These are phyloP conservation scores for Ogataea hybrid DNA, from an alignment of 1,139 yeast species.

Conservation along the genomic window DNA sequence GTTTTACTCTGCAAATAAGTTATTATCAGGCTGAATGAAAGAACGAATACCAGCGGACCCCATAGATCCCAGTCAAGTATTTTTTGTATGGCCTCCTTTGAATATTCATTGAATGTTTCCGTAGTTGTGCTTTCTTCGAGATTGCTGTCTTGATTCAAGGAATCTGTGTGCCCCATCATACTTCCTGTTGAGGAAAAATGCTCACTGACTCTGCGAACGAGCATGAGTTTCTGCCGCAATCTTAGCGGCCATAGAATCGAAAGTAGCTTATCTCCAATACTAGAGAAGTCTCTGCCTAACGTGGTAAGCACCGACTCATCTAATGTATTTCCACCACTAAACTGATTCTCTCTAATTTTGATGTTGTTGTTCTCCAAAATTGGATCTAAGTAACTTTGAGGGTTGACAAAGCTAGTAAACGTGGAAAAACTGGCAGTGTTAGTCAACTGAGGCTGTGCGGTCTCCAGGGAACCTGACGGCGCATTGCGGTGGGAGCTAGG, in stretches of 20 bases:
- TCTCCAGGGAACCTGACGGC: background rate
- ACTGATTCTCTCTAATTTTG: constrained; percentile 66
- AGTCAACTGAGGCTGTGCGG: background rate
- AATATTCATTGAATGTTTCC: constrained; percentile 23
- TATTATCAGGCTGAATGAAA: constrained; percentile 57
- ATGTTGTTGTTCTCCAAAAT: constrained; percentile 37
- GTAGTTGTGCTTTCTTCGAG: too few species aligned
- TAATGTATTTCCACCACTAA: constrained; percentile 79
- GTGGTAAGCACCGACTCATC: constrained; percentile 81
- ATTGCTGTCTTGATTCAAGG: too few species aligned
- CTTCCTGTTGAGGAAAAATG: too few species aligned
- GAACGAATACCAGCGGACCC: constrained; percentile 82
- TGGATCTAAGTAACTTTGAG: constrained; percentile 36
- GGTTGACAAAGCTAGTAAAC: constrained; percentile 35
- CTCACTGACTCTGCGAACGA: constrained; percentile 21
- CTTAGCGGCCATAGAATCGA: constrained; percentile 69
- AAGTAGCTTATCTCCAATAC: constrained; percentile 61
- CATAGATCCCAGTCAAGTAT: constrained; percentile 80
- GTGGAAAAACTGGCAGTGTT: constrained; percentile 17
- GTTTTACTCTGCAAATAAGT: constrained; percentile 37
- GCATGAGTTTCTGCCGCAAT: constrained; percentile 27
- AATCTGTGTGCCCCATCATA: too few species aligned
- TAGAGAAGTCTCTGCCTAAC: constrained; percentile 61
- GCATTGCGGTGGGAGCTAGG: too few species aligned
- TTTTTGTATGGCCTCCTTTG: constrained; percentile 33